Evolutionary conservation across 345 rosid genomes (phyloP).

Genomic region (Anastatica hierochuntica): DNA sequence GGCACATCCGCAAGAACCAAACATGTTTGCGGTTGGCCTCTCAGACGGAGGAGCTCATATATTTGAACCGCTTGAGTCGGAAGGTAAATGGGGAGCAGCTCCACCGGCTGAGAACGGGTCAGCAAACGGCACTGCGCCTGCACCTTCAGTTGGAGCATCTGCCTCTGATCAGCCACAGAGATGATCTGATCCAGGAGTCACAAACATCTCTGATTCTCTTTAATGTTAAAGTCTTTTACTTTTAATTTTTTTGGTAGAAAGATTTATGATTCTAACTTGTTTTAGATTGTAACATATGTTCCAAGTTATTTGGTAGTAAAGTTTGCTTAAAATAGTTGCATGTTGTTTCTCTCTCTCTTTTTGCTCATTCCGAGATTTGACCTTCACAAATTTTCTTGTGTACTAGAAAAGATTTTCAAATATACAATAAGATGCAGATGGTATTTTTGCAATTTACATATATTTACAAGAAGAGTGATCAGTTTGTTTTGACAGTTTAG

Average conservation of each 20-base stretch:
- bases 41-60: conserved; percentile 95
- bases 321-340: too few relatives aligned
- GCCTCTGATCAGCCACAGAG: conserved; percentile 82
- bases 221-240: not conserved
- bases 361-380: too few relatives aligned
- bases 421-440: too few relatives aligned
- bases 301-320: not conserved
- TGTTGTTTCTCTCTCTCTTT: too few relatives aligned
- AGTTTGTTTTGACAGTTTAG: too few relatives aligned
- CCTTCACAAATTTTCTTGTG: too few relatives aligned
- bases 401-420: too few relatives aligned
- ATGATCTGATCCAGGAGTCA: conserved; percentile 31
- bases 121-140: conserved; percentile 44
- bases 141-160: conserved; percentile 63
- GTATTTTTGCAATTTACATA: too few relatives aligned
- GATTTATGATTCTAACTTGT: conserved; percentile 25
- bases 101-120: conserved; percentile 89
- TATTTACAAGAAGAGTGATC: too few relatives aligned
- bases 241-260: conserved; percentile 7
- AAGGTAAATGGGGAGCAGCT: conserved; percentile 89
- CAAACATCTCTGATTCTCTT: conserved; percentile 1
- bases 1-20: conserved; percentile 91
- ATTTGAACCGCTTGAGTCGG: conserved; percentile 88
- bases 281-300: conserved; percentile 24
- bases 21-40: conserved; percentile 87